Percentiles rank a stretch among this genome's conserved stretches.
These are phyloP conservation scores for Solanum chilense DNA, from an alignment of 257 asterid genomes.

Conservation along the genomic window DNA sequence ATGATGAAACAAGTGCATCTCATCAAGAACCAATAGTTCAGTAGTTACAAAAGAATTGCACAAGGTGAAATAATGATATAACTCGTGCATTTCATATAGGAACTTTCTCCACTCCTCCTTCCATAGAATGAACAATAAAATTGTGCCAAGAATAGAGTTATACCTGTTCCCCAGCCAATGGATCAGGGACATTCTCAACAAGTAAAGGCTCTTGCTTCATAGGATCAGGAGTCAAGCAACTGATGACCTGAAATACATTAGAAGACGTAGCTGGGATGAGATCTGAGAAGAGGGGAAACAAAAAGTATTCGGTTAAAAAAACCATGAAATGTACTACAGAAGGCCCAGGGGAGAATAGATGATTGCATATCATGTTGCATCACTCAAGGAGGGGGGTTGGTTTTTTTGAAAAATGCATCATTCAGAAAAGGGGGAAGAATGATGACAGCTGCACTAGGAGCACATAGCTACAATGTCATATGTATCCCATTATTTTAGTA, in stretches of 20 bases:
- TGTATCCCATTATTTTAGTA: not conserved
- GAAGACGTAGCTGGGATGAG: not conserved
- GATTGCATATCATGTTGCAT: not conserved
- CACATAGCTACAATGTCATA: not conserved
- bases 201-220: slow-evolving; percentile 76
- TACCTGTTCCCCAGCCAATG: slow-evolving; percentile 97
- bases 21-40: not conserved
- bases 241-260: slow-evolving; percentile 48
- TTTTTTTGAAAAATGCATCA: not conserved
- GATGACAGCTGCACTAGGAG: not conserved
- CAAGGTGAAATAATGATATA: not conserved
- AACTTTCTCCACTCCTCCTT: not conserved
- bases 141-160: not conserved
- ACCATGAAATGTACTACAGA: not conserved
- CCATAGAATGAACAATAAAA: not conserved
- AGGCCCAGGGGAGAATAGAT: not conserved
- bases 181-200: slow-evolving; percentile 74
- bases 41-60: not conserved
- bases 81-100: not conserved
- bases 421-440: not conserved
- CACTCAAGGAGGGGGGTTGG: not conserved
- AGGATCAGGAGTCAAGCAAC: slow-evolving; percentile 73
- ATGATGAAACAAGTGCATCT: not conserved
- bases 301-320: not conserved
- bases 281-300: not conserved